phyloP scores from a whole-genome alignment of 768 basidiomycete genomes.

The Mycena olivaceomarginata region DNA sequence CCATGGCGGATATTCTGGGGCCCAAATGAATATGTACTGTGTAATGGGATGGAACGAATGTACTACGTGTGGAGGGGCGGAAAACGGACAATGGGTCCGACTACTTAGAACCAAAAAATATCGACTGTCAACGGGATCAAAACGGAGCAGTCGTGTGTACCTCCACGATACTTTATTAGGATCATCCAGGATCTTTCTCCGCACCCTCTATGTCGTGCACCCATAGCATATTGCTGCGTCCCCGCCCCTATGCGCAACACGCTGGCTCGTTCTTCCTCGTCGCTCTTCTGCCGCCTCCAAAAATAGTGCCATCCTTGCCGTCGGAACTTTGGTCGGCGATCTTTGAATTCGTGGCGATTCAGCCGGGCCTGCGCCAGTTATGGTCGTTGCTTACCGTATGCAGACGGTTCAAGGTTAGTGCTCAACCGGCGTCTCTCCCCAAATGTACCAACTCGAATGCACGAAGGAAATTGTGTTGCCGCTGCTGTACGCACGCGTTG shows the following conservation, averaged over 20 bases:
- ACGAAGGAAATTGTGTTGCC: conserved; percentile 81
- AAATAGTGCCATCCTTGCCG: conserved; percentile 74
- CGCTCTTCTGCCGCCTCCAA: conserved; percentile 78
- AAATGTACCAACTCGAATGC: background rate
- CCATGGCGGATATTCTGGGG: conserved; percentile 82
- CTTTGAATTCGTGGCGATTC: conserved; percentile 60
- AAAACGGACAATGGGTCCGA: background rate
- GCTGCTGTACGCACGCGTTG: conserved; percentile 76
- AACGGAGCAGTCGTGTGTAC: background rate
- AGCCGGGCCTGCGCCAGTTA: conserved; percentile 46
- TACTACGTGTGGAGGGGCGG: background rate
- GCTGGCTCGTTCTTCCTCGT: conserved; percentile 80
- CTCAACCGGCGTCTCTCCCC: background rate
- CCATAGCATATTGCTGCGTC: conserved; percentile 71
- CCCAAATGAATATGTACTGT: background rate
- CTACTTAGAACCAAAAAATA: no score
- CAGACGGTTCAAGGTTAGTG: conserved; percentile 66
- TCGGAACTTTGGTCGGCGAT: conserved; percentile 84
- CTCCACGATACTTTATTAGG: background rate
- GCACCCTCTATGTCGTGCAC: conserved; percentile 32
- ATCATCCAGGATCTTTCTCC: background rate
- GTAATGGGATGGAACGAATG: background rate
- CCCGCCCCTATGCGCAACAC: conserved; percentile 78
- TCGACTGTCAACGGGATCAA: background rate
- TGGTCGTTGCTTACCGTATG: conserved; percentile 64